These are phyloP conservation scores for Abortiporus biennis DNA, from an alignment of 1,284 basidiomycete genomes.

Conservation along the genomic window DNA sequence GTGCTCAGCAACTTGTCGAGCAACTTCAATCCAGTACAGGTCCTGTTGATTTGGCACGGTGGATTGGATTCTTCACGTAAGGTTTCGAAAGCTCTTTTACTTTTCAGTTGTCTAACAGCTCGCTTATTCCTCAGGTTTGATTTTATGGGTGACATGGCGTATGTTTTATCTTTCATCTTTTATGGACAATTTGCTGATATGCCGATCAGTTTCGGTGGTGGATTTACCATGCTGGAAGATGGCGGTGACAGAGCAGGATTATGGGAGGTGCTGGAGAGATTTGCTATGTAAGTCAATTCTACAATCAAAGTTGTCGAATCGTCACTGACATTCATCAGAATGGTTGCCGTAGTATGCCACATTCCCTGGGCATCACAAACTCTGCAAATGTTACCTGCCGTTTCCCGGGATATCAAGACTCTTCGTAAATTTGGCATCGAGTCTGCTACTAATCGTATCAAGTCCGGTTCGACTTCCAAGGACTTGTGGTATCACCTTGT, in stretches of 20 bases:
- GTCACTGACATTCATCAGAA: not conserved
- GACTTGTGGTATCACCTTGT: slow-evolving; percentile 42
- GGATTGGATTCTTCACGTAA: slow-evolving; percentile 6
- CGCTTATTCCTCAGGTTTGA: slow-evolving; percentile 5
- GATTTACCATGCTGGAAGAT: slow-evolving; percentile 5
- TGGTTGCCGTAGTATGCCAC: slow-evolving; percentile 1
- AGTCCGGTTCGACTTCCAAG: slow-evolving; percentile 9
- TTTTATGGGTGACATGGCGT: slow-evolving; percentile 9
- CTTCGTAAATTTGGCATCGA: not conserved
- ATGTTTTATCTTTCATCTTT: not conserved
- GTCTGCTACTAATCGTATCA: not conserved
- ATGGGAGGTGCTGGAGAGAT: slow-evolving; percentile 1
- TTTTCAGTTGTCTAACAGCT: not conserved
- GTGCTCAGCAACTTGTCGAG: not conserved
- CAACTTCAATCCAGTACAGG: not conserved
- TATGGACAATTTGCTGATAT: not conserved
- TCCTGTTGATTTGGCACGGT: not conserved
- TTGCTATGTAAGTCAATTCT: slow-evolving; percentile 5
- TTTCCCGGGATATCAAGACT: not conserved
- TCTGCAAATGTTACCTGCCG: not conserved
- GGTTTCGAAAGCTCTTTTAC: not conserved
- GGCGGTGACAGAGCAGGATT: slow-evolving; percentile 6
- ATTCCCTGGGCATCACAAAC: slow-evolving; percentile 7
- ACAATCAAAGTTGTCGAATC: not conserved
- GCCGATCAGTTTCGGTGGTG: slow-evolving; percentile 3